Evolutionary conservation across 257 asterid species (phyloP).

Genomic region (Solanum lignicaule): DNA sequence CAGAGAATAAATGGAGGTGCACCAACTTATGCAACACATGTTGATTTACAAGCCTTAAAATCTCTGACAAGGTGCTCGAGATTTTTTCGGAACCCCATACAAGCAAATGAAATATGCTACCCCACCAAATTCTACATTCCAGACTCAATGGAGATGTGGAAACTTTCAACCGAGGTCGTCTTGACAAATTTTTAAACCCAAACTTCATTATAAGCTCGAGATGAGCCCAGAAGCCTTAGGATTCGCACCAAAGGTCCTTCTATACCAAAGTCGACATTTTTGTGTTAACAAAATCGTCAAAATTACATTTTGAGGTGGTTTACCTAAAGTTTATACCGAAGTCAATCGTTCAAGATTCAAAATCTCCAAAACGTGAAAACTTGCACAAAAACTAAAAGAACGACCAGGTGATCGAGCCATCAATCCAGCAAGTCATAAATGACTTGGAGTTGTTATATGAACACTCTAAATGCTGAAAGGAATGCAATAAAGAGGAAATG

Average conservation of each 20-base stretch:
- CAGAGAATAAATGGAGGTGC: no score
- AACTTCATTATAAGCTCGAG: no score
- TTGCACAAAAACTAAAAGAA: background rate
- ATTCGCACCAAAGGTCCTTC: background rate
- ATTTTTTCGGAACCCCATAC: no score
- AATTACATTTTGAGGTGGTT: background rate
- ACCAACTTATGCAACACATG: no score
- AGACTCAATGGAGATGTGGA: no score
- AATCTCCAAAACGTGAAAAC: background rate
- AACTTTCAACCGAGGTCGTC: no score
- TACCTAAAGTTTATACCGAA: background rate
- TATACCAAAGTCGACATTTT: background rate
- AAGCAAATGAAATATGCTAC: no score
- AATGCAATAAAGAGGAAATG: background rate
- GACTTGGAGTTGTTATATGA: background rate
- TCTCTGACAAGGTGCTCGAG: no score
- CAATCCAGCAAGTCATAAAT: background rate
- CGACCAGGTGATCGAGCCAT: background rate
- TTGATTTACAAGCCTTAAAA: no score
- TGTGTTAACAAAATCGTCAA: background rate
- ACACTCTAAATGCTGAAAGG: background rate
- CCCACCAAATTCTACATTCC: no score
- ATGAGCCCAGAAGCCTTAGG: background rate
- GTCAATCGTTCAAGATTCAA: background rate
- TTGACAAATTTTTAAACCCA: no score